Evolutionary conservation across 768 basidiomycete species (phyloP), one percentile per base, ranked within the genome.

Genomic region (Tricholoma flavovirens): DNA sequence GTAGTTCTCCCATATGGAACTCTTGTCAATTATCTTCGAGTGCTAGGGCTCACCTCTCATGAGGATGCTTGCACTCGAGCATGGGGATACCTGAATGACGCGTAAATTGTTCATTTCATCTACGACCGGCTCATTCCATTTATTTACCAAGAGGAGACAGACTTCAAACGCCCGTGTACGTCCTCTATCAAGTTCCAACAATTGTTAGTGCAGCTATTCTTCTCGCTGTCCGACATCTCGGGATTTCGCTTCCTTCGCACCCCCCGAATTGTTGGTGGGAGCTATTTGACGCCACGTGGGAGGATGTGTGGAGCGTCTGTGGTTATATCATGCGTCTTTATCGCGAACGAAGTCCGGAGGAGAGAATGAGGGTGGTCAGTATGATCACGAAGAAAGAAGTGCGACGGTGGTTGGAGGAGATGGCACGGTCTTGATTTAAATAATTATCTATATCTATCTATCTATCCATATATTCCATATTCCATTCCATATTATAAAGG

Each of bases 11-110:
- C 96, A 3, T 98, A 98, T 62, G 93, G 89, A 32, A 93, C 93
- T 5, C 80, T 98, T 55, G 87, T 98, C 62, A 98, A 97, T 73
- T 98, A 99, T 70, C 76, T 97, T 67, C 80, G 90, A 57, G 82
- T 98, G 19, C 80, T 99, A 17, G 93, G 91, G n/a, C 75, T 99
- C 58, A 87, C 87, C 12, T 79, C 77, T 49, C 78, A 83, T 56
- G 82, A 84, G 56, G 79, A 78, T 53, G 88, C 84, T 9, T 89
- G 90, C 57, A 80, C 83, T 22, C 77, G 74, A 56, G 92, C 93
- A 19, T 99, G 97, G 97, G 92, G 92, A 0, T 97, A 91, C 64
- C 76, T 98, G 19, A 99, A 98, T 63, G 97, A 98, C 69, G 89
- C 90, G 95, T 96, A 66, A 67, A 91, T 83, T 30, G 48, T 49